Evolutionary conservation across 2,329 filamentous ascomycete genomes (phyloP), one percentile per base, ranked within the genome.

Genomic region (Fusarium compactum): DNA sequence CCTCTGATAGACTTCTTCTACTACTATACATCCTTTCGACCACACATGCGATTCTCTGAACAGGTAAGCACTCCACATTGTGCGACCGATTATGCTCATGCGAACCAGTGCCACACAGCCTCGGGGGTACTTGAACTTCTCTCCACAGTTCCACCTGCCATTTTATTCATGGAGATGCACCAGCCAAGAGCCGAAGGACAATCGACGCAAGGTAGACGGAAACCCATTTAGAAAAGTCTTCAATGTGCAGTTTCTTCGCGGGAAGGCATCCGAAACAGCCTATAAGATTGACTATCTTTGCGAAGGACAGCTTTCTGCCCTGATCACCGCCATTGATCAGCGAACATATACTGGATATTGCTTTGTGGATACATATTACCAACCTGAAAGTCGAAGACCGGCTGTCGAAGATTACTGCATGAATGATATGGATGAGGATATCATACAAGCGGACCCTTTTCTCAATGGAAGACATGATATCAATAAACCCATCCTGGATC

Each of bases 231-330:
- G 64, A 25, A 40, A 43, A 1, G n/a, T 52, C 4, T 8, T 25
- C 0, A 2, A 40, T 1, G 34, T 65, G 38, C 38, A 22, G 6
- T 60, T 59, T 20, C 18, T 67, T 7, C 6, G 16, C 41, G 45
- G 43, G 2, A 24, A 30, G 0, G 10, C 11, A 6, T 1, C 6
- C 1, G 5, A 2, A 2, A 1, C 1, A 8, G 4, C 10, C 11
- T 7, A 9, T 2, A 1, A 6, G 5, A 8, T 12, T 0, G 45
- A 69, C 2, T 64, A 54, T 2, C 55, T 72, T 1, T 66, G 58
- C 3, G 24, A 69, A 43, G 67, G 41, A 2, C 69, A 71, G 12
- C 25, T 50, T 1, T 68, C 69, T 3, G 46, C 71, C 3, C 29
- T 63, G 1, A 24, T 71, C 11, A 11, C 45, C 0, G 54, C 43